A percentile compares a stretch with the other conserved stretches of the same genome.
phyloP scores from a whole-genome alignment of 2,329 filamentous ascomycete genomes.

The Fusarium virguliforme region DNA sequence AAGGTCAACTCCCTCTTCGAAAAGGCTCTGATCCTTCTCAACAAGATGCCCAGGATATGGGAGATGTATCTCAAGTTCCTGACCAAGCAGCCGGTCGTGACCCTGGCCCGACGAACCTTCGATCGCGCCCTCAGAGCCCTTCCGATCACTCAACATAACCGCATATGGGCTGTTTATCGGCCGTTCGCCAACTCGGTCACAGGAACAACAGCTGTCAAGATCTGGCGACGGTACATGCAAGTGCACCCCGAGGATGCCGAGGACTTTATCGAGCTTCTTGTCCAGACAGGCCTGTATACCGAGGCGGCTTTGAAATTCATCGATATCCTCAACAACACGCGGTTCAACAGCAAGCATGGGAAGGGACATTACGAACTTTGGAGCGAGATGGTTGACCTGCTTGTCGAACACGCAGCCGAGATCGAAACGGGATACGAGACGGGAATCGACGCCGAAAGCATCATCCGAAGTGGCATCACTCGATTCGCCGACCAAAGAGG shows the following conservation, averaged over 20 bases:
- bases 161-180: constrained; percentile 93
- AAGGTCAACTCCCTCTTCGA: constrained; percentile 98
- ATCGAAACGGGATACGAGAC: constrained; percentile 85
- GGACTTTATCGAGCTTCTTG: constrained; percentile 92
- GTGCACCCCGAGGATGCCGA: constrained; percentile 96
- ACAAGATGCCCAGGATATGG: constrained; percentile 99
- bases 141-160: constrained; percentile 94
- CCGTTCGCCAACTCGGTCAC: constrained; percentile 93
- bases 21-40: constrained; percentile 89
- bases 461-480: constrained; percentile 91
- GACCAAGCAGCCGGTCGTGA: constrained; percentile 91
- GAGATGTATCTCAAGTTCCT: constrained; percentile 96
- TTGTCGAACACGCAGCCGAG: constrained; percentile 91
- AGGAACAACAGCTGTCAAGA: constrained; percentile 90
- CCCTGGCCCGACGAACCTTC: constrained; percentile 87
- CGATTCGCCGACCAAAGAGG: constrained; percentile 95
- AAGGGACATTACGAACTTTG: constrained; percentile 97
- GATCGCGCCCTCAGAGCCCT: constrained; percentile 92
- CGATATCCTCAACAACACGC: constrained; percentile 89
- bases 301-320: constrained; percentile 95
- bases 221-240: constrained; percentile 97
- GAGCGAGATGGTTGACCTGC: constrained; percentile 96
- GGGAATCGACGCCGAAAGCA: constrained; percentile 91
- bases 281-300: constrained; percentile 86
- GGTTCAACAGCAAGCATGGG: constrained; percentile 91